Base-by-base conservation (phyloP, 1,284 basidiomycete species). In the Cryptococcus maquisensis region DNA sequence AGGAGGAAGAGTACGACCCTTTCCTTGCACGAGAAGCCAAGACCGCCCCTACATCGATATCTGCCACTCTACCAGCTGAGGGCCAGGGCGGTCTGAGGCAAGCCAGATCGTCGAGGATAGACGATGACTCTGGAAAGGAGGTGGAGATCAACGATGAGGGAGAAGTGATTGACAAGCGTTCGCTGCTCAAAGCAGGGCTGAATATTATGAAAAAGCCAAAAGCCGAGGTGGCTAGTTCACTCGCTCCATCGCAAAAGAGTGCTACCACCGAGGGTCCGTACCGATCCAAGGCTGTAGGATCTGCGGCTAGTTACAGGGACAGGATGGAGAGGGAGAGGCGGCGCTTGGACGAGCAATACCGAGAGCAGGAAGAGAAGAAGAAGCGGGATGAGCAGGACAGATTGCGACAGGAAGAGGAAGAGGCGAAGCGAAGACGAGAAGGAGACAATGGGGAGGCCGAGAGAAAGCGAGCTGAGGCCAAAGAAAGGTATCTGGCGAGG, bases 101-200 rank as follows among this genome's bases (percentile, higher is more conserved):
- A 42, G 57, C 61, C 1, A 56, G 53, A 18, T 40, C 56, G 7
- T 42, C 51, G 42, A 56, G 46, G n/a, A 53, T 52, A 20, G 46
- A 59, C 43, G 58, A 55, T 0, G 83, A 81, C 48, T 80, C 86
- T 63, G 94, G 93, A 18, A 87, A 89, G 72, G 81, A 85, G n/a
- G 86, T 98, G 40, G 94, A 97, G 74, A 79, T 98, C 48, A 98
- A 98, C 75, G 96, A 98, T 72, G 94, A 98, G 66, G 93, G 93
- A 67, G 88, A 96, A 73, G 90, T 98, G 48, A 88, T 99, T 48
- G 95, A 98, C 79, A 93, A 95, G 69, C 87, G 94, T 52, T 88
- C 95, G 43, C 80, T 99, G 9, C 81, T 98, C 40, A 84, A 85
- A 35, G 92, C 91, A 4, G 96, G 96, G 2, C 79, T 99, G 55